Conservation (phyloP, 176 grass and related monocot genomes). For the Pontederia crassipes region DNA sequence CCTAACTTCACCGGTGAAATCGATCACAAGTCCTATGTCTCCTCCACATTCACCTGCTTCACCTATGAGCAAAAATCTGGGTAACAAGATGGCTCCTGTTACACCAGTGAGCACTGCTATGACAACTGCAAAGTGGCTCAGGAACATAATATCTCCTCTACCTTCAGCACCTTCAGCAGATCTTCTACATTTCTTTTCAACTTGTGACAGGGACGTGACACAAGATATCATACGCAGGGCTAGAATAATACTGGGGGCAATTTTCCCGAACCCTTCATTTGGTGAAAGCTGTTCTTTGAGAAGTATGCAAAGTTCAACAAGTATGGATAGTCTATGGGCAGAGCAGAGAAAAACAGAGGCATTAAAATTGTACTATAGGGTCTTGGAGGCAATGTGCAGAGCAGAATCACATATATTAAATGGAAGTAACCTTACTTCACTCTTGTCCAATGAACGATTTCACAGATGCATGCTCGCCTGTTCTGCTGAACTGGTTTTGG, state of each 20-base stretch:
- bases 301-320: conserved; percentile 38
- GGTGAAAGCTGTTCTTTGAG: conserved; percentile 36
- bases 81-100: conserved; percentile 52
- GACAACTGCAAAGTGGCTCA: conserved; percentile 97
- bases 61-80: conserved; percentile 18
- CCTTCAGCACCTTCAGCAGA: conserved; percentile 58
- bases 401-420: conserved; percentile 72
- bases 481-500: conserved; percentile 86
- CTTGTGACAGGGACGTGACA: conserved; percentile 64
- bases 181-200: conserved; percentile 61
- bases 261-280: conserved; percentile 67
- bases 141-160: conserved; percentile 68
- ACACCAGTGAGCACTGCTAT: conserved; percentile 93
- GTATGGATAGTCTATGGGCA: conserved; percentile 88
- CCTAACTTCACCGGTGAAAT: conserved; percentile 72
- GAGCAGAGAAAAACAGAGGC: conserved; percentile 96
- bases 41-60: conserved; percentile 57
- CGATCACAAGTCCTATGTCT: conserved; percentile 78
- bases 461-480: conserved; percentile 97
- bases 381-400: conserved; percentile 83
- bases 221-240: conserved; percentile 54
- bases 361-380: conserved; percentile 80
- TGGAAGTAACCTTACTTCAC: conserved; percentile 66
- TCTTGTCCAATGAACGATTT: conserved; percentile 78
- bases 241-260: conserved; percentile 75